These are phyloP conservation scores for Chalciporus chontae DNA, from an alignment of 768 basidiomycete species.

Conservation along the genomic window DNA sequence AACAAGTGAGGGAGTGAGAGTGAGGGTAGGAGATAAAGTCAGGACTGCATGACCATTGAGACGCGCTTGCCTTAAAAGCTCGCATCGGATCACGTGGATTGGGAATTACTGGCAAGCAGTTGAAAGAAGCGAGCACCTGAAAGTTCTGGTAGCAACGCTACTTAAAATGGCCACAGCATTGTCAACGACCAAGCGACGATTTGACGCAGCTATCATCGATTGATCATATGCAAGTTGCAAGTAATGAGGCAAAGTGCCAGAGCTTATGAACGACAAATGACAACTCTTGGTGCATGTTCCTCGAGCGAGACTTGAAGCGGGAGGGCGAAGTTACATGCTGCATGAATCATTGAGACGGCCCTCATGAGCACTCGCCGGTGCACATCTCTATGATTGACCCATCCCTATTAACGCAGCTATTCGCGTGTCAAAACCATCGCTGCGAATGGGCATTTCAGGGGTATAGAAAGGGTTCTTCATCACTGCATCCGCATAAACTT, in stretches of 20 bases:
- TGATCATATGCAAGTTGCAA: too few species aligned
- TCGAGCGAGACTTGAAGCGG: neutral
- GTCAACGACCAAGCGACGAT: neutral
- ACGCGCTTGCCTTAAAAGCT: conserved; percentile 18
- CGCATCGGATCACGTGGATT: conserved; percentile 21
- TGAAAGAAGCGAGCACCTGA: too few species aligned
- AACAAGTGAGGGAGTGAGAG: too few species aligned
- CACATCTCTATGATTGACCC: conserved; percentile 20
- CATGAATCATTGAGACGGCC: neutral
- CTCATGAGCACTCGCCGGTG: neutral
- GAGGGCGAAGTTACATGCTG: neutral
- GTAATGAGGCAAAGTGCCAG: neutral
- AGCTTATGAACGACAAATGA: neutral
- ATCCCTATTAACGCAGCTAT: conserved; percentile 58
- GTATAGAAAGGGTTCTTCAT: conserved; percentile 99
- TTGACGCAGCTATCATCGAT: neutral
- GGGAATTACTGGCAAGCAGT: neutral
- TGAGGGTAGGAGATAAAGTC: neutral
- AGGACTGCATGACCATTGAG: neutral
- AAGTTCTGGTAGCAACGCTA: neutral
- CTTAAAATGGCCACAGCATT: neutral
- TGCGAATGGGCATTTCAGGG: conserved; percentile 98
- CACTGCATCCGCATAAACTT: conserved; percentile 89
- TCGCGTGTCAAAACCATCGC: conserved; percentile 78
- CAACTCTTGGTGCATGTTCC: neutral